Evolutionary conservation across 441 rosid species (phyloP), one percentile per base, ranked within the genome.

Genomic region (Sinapis alba): DNA sequence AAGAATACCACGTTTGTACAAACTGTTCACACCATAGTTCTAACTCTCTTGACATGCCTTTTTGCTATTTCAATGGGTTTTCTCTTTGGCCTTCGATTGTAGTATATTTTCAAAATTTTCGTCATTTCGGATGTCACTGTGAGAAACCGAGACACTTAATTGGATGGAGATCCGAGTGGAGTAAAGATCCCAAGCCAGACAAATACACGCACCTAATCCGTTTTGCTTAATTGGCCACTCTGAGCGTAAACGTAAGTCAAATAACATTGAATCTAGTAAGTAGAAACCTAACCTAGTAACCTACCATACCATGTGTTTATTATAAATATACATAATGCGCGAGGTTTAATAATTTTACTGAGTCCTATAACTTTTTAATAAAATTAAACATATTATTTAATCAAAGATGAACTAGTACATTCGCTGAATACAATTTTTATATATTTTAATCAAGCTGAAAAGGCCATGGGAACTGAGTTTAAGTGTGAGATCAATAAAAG

Each of bases 161-260:
- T 78, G 77, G 77, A 77, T 47, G 73, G 54, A 12, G 72, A 78
- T 72, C 30, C 72, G 67, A 77, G 71, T 71, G 76, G 80, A 65
- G 71, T 64, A 57, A 77, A 71, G 68, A 71, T 76, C 72, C 67
- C 72, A 62, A 69, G 50, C 64, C 41, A 62, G 79, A 62, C 74
- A 75, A 75, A 72, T 68, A 50, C 61, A 24, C 27, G 15, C 47
- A 69, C 74, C 79, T 69, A 75, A 69, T 69, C 68, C 43, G 54
- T 53, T 60, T 61, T 45, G 26, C 30, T 68, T 68, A 64, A 75
- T 61, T 68, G 69, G 38, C 57, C 79, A 75, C 50, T 43, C 18
- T n/a, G 50, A 43, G 50, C 41, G 59, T 68, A 68, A 62, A 43
- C 50, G 50, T 30, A 50, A 61, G 68, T 60, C 32, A 60, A 68